Conservation (phyloP, 2,329 filamentous ascomycete genomes). For the Teratosphaeriaceae sp. region DNA sequence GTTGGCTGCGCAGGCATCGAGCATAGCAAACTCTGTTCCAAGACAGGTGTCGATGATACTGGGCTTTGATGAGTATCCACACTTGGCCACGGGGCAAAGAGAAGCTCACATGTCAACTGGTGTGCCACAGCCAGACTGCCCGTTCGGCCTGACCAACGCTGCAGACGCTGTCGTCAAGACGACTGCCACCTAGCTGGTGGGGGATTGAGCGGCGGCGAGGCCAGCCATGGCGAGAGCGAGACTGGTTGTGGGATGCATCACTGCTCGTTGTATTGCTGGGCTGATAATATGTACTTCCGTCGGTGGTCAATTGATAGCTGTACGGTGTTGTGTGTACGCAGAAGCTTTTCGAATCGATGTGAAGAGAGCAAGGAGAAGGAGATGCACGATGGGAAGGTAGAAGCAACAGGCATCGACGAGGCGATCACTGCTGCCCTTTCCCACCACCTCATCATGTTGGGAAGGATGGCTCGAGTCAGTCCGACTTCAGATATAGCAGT, state of each 20-base stretch:
- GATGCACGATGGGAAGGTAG: too few species aligned
- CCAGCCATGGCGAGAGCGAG: slow-evolving; percentile 27
- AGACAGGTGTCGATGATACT: slow-evolving; percentile 49
- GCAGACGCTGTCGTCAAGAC: too few species aligned
- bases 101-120: slow-evolving; percentile 32
- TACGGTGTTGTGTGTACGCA: too few species aligned
- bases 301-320: too few species aligned
- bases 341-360: too few species aligned
- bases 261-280: background rate
- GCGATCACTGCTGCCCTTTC: too few species aligned
- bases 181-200: slow-evolving; percentile 22
- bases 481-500: too few species aligned
- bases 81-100: background rate
- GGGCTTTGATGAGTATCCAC: slow-evolving; percentile 2
- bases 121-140: slow-evolving; percentile 28
- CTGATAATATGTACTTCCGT: too few species aligned
- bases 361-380: background rate
- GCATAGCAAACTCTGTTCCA: slow-evolving; percentile 32
- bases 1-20: slow-evolving; percentile 39
- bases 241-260: slow-evolving; percentile 9
- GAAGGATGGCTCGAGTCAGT: too few species aligned
- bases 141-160: slow-evolving; percentile 24
- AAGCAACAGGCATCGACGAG: too few species aligned
- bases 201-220: slow-evolving; percentile 34
- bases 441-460: too few species aligned